These are phyloP conservation scores for Kwoniella dendrophila DNA, from an alignment of 768 basidiomycete species.

Conservation along the genomic window DNA sequence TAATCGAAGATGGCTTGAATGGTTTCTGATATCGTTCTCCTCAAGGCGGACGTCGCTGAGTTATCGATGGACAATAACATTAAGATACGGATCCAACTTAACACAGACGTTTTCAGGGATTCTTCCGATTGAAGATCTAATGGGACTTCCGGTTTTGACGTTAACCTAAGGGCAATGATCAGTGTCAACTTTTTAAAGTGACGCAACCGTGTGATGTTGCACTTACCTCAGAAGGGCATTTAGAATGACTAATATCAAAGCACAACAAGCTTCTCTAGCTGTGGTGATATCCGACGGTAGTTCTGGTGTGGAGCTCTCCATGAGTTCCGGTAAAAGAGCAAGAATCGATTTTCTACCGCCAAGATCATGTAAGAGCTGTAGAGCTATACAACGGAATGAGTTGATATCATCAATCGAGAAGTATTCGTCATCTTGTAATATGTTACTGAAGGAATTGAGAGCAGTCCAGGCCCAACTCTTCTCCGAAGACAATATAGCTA, in stretches of 20 bases:
- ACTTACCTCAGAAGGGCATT: too few relatives aligned
- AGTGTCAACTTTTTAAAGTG: too few relatives aligned
- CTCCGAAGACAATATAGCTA: slow-evolving; percentile 1
- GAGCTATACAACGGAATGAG: neutral
- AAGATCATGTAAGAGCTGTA: neutral
- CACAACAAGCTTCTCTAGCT: too few relatives aligned
- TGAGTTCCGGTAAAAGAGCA: neutral
- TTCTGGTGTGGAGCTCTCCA: too few relatives aligned
- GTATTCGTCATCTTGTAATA: neutral
- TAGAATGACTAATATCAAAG: too few relatives aligned
- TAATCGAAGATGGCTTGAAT: neutral
- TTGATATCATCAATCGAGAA: neutral
- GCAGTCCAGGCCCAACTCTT: neutral
- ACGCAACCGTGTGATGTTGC: too few relatives aligned
- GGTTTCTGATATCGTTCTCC: slow-evolving; percentile 5
- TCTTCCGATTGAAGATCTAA: too few relatives aligned
- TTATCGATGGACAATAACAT: slow-evolving; percentile 20
- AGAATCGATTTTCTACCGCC: neutral
- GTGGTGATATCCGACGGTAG: too few relatives aligned
- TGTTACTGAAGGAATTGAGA: neutral
- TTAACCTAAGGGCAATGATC: too few relatives aligned
- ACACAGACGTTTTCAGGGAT: neutral
- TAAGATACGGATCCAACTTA: slow-evolving; percentile 11
- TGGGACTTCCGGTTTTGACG: too few relatives aligned
- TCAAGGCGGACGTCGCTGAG: slow-evolving; percentile 7